A percentile compares a stretch with the other conserved stretches of the same genome.
These are phyloP conservation scores for Parascedosporium putredinis DNA, from an alignment of 2,329 filamentous ascomycete genomes.

Conservation along the genomic window DNA sequence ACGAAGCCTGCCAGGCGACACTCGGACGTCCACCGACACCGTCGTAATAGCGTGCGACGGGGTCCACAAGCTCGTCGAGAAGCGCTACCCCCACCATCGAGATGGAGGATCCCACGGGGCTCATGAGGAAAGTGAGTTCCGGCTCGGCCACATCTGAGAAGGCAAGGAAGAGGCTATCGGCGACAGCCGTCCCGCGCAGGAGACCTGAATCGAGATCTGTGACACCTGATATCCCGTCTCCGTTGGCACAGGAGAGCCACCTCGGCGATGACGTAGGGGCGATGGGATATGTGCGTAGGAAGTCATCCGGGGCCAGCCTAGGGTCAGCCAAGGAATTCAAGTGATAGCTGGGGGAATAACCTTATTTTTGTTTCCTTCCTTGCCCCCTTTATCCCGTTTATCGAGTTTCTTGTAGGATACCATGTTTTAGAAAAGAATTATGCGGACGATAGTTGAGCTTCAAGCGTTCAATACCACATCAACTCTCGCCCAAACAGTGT, in stretches of 20 bases:
- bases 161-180: slow-evolving; percentile 39
- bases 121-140: slow-evolving; percentile 35
- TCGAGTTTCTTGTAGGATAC: too few relatives aligned
- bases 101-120: slow-evolving; percentile 27
- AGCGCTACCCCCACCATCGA: slow-evolving; percentile 39
- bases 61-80: slow-evolving; percentile 38
- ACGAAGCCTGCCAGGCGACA: slow-evolving; percentile 16
- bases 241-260: slow-evolving; percentile 32
- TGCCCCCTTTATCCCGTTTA: too few relatives aligned
- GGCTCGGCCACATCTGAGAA: slow-evolving; percentile 37
- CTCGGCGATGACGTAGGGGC: not conserved
- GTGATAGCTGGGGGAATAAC: not conserved
- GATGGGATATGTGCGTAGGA: not conserved
- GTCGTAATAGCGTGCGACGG: slow-evolving; percentile 41
- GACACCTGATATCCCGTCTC: slow-evolving; percentile 44
- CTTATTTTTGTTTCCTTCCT: not conserved
- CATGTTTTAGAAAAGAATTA: too few relatives aligned
- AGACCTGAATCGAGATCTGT: slow-evolving; percentile 40
- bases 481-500: too few relatives aligned
- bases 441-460: too few relatives aligned
- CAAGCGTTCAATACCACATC: too few relatives aligned
- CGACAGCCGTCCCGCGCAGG: slow-evolving; percentile 27
- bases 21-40: slow-evolving; percentile 14
- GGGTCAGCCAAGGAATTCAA: slow-evolving; percentile 1
- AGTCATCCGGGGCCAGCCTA: slow-evolving; percentile 3